These are phyloP conservation scores for Delonix regia DNA, from an alignment of 306 rosid genomes.

Conservation along the genomic window DNA sequence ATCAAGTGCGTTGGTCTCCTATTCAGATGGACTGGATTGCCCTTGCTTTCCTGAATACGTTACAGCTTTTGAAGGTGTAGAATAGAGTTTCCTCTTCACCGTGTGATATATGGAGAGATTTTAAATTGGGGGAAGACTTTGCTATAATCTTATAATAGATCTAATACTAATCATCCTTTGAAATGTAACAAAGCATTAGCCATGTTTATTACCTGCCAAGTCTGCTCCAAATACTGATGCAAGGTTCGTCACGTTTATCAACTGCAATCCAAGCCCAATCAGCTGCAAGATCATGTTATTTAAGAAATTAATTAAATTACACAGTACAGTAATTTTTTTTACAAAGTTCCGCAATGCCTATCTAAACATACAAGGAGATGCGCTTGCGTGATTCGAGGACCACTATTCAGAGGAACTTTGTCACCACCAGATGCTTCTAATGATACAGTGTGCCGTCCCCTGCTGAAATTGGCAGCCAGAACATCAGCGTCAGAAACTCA, in stretches of 20 bases:
- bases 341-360: neutral
- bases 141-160: neutral
- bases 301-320: neutral
- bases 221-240: conserved; percentile 86
- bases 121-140: neutral
- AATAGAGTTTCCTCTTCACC: neutral
- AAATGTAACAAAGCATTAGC: neutral
- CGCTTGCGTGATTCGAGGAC: conserved; percentile 94
- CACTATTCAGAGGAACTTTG: conserved; percentile 92
- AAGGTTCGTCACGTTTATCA: conserved; percentile 88
- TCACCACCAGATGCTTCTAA: conserved; percentile 73
- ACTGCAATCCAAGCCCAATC: conserved; percentile 47
- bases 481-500: conserved; percentile 36
- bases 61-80: conserved; percentile 66
- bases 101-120: neutral
- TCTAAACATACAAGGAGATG: conserved; percentile 86
- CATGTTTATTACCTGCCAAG: conserved; percentile 41
- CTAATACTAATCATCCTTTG: neutral
- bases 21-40: conserved; percentile 61
- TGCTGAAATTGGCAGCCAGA: neutral
- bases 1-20: conserved; percentile 66
- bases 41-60: conserved; percentile 51
- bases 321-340: neutral
- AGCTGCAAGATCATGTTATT: neutral
- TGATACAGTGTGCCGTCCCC: neutral